A percentile compares a stretch with the other conserved stretches of the same genome.
These are phyloP conservation scores for Graphilbum sp. DNA, from an alignment of 2,329 filamentous ascomycete species.

Conservation along the genomic window DNA sequence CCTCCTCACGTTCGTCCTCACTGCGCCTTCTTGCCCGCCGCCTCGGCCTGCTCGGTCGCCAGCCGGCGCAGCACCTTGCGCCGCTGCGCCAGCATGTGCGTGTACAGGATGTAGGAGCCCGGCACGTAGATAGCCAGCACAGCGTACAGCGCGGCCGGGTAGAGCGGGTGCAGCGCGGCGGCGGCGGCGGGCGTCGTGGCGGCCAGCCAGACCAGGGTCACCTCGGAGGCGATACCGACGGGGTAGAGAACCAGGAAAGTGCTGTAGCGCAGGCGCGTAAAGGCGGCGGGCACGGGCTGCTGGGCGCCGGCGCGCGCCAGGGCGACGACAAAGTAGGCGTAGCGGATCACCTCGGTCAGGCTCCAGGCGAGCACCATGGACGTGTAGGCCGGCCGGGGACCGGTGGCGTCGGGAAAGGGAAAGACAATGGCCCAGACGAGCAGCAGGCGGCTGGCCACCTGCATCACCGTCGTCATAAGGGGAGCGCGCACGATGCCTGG, in stretches of 20 bases:
- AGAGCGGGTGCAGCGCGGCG: conserved; percentile 23
- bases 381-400: conserved; percentile 46
- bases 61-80: conserved; percentile 58
- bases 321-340: conserved; percentile 74
- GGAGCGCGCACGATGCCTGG: conserved; percentile 74
- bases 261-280: conserved; percentile 80
- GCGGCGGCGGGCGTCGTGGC: conserved; percentile 41
- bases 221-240: conserved; percentile 78
- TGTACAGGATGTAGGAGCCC: conserved; percentile 71
- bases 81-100: conserved; percentile 88
- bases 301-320: conserved; percentile 31
- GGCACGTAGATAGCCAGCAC: conserved; percentile 12
- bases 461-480: conserved; percentile 71
- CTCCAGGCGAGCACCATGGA: conserved; percentile 79
- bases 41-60: conserved; percentile 23
- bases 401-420: conserved; percentile 49
- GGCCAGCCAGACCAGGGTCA: conserved; percentile 58
- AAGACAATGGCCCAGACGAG: conserved; percentile 77
- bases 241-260: conserved; percentile 90
- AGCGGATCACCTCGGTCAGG: conserved; percentile 81
- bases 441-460: conserved; percentile 73
- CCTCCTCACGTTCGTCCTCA: conserved; percentile 10
- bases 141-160: conserved; percentile 25
- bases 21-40: conserved; percentile 23
- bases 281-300: conserved; percentile 18